Base-by-base conservation (phyloP, 2,329 filamentous ascomycete genomes). In the Passalora sequoiae region DNA sequence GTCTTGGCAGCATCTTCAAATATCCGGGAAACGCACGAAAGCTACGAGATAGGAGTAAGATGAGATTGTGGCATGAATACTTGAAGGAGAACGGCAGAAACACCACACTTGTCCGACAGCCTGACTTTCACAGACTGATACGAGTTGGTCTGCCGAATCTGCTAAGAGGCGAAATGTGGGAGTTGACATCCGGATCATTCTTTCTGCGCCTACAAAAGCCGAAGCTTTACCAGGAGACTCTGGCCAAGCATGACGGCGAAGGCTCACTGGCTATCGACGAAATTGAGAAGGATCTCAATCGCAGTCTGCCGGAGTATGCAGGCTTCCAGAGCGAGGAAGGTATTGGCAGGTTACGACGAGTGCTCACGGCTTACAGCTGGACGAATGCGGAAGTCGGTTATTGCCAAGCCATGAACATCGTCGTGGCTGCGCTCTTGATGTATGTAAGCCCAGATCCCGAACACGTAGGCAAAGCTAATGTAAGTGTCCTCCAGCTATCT, bases 361-460 rank as follows among this genome's bases (percentile, higher is more conserved):
- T 98, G 27, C 74, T 98, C 43, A 97, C 91, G 1, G 92, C 92
- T 4, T 98, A 98, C 70, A 96, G 89, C 68, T 98, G 92, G 92
- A 86, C 84, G 37, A 92, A 98, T 59, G 78, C 86, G 40, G 89
- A 96, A 54, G 89, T 98, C 43, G 92, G 92, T 54, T 98, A 98
- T 67, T 98, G 92, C 66, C 92, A 98, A 68, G 92, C 92, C 50
- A 98, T 98, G 92, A 98, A 98, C 66, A 98, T 98, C 56, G 92
- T 98, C 24, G 91, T 96, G 42, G 92, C 92, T 13, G 92, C 92
- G n/a, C 72, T 98, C 45, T 76, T 98, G 57, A 98, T 98, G 73
- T 82, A 70, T 54, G 75, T 69, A 39, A 53, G 28, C 37, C 51
- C 54, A 46, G 17, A 16, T 12, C 29, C 22, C 16, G 17, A 31